Conservation (phyloP, 2,329 filamentous ascomycete genomes). For the Xylariales sp. region DNA sequence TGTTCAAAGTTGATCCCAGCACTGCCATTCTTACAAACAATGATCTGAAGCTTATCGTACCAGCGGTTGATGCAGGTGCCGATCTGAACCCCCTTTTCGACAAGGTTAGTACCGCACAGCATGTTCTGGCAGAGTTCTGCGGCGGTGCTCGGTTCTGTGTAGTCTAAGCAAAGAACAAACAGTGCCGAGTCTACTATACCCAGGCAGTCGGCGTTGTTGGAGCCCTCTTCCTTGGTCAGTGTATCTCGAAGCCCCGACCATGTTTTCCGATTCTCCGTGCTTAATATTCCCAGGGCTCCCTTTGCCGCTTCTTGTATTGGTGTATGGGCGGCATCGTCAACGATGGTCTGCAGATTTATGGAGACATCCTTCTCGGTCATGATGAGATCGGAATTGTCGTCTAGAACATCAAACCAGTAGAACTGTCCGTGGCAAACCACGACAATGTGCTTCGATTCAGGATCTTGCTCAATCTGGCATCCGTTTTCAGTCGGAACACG, state of each 20-base stretch:
- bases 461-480: constrained; percentile 93
- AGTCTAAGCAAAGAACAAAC: constrained; percentile 89
- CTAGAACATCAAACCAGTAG: constrained; percentile 98
- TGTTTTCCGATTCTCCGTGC: constrained; percentile 92
- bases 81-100: constrained; percentile 90
- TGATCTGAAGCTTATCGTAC: constrained; percentile 99
- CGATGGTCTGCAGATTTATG: constrained; percentile 85
- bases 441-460: constrained; percentile 86
- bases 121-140: constrained; percentile 95
- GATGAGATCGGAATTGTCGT: constrained; percentile 90
- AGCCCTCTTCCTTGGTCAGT: constrained; percentile 77
- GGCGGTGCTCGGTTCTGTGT: constrained; percentile 76
- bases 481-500: constrained; percentile 91
- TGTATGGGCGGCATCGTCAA: constrained; percentile 83
- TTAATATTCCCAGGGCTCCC: constrained; percentile 85
- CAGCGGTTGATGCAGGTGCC: constrained; percentile 97
- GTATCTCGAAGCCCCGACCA: constrained; percentile 92
- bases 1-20: constrained; percentile 99
- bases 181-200: constrained; percentile 91
- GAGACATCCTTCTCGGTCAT: constrained; percentile 95
- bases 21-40: constrained; percentile 97
- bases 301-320: constrained; percentile 96
- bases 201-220: constrained; percentile 95
- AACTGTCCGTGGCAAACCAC: constrained; percentile 94
- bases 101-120: constrained; percentile 91